These are phyloP conservation scores for Cytospora paraplurivora DNA, from an alignment of 2,329 filamentous ascomycete genomes.

Conservation along the genomic window DNA sequence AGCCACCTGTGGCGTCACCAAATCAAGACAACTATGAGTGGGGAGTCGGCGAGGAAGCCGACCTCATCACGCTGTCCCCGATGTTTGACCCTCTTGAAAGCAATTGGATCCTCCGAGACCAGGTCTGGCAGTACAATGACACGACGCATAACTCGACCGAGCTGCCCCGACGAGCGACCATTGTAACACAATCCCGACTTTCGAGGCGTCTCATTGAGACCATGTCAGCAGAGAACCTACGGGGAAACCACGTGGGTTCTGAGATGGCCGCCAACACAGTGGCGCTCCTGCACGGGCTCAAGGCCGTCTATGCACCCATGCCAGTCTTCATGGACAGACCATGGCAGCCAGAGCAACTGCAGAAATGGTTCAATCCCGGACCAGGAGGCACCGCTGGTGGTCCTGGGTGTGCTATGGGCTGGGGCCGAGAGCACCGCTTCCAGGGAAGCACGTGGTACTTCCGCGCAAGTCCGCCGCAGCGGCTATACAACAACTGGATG, in stretches of 20 bases:
- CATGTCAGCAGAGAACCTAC: slow-evolving; percentile 77
- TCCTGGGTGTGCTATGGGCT: slow-evolving; percentile 59
- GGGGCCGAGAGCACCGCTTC: slow-evolving; percentile 60
- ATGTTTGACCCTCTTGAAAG: slow-evolving; percentile 75
- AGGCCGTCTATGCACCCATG: slow-evolving; percentile 77
- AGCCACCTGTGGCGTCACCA: slow-evolving; percentile 60
- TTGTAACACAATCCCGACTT: slow-evolving; percentile 74
- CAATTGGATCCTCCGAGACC: slow-evolving; percentile 70
- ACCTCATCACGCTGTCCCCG: slow-evolving; percentile 74
- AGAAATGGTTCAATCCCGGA: slow-evolving; percentile 63
- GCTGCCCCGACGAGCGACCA: slow-evolving; percentile 73
- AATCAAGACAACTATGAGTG: slow-evolving; percentile 70
- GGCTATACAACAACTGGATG: slow-evolving; percentile 65
- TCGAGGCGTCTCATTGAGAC: slow-evolving; percentile 71
- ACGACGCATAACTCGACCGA: slow-evolving; percentile 51
- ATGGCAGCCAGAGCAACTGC: slow-evolving; percentile 60
- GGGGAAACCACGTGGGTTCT: slow-evolving; percentile 74
- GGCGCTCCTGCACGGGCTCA: slow-evolving; percentile 75
- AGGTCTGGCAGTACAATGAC: slow-evolving; percentile 67
- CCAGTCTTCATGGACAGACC: slow-evolving; percentile 78
- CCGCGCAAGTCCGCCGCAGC: slow-evolving; percentile 57
- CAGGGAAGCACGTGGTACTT: slow-evolving; percentile 65
- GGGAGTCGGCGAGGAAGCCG: slow-evolving; percentile 76
- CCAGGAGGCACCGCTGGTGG: slow-evolving; percentile 56
- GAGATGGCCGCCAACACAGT: slow-evolving; percentile 79